Evolutionary conservation across 2,329 filamentous ascomycete genomes (phyloP).

Genomic region (Ceratocystis harringtonii): DNA sequence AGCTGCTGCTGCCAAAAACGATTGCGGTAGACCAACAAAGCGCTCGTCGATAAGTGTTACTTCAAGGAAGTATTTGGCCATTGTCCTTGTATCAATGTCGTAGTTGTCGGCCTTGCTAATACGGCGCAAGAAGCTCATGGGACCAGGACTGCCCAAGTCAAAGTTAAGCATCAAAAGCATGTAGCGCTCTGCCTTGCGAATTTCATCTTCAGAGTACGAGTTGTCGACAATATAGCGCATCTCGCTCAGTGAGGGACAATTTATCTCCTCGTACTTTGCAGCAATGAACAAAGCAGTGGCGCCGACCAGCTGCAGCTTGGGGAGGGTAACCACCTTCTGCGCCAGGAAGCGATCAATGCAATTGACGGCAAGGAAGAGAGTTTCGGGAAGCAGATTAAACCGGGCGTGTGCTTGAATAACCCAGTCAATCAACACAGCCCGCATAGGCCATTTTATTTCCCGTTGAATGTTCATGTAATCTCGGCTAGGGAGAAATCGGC

Average conservation of each 20-base stretch:
- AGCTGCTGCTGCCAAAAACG: constrained; percentile 78
- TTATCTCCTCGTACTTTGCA: constrained; percentile 97
- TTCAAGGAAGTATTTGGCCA: constrained; percentile 96
- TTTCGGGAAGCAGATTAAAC: constrained; percentile 84
- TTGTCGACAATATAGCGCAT: constrained; percentile 98
- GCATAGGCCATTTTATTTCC: constrained; percentile 99
- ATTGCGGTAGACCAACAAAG: constrained; percentile 80
- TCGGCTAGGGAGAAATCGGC: constrained; percentile 61
- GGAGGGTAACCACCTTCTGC: constrained; percentile 83
- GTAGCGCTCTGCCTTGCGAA: constrained; percentile 92
- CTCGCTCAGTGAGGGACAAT: constrained; percentile 85
- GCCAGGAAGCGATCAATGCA: constrained; percentile 95
- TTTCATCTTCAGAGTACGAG: constrained; percentile 78
- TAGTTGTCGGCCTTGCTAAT: constrained; percentile 99
- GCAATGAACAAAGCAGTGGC: constrained; percentile 92
- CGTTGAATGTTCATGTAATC: constrained; percentile 95
- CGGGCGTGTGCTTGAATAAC: constrained; percentile 88
- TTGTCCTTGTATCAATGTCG: constrained; percentile 81
- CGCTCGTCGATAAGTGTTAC: constrained; percentile 96
- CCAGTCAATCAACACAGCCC: constrained; percentile 94
- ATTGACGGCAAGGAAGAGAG: constrained; percentile 86
- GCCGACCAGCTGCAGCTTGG: constrained; percentile 88
- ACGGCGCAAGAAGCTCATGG: constrained; percentile 92
- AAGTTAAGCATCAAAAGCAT: constrained; percentile 96
- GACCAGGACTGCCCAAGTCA: constrained; percentile 93